These are phyloP conservation scores for Laguncularia racemosa DNA, from an alignment of 345 rosid genomes.

Conservation along the genomic window DNA sequence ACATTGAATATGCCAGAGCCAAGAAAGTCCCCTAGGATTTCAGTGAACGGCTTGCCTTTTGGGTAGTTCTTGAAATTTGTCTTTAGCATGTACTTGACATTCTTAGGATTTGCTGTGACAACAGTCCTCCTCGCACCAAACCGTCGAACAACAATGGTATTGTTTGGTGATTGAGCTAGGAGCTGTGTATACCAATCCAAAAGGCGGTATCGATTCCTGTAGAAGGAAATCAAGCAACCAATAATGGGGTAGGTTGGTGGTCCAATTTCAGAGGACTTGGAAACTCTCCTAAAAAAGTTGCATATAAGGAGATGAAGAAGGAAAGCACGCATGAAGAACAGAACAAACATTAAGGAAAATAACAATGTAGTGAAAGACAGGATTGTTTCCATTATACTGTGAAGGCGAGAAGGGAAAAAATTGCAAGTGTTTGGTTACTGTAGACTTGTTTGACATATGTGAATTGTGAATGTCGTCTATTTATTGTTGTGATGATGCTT, in stretches of 20 bases:
- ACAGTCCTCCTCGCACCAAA: slow-evolving; percentile 55
- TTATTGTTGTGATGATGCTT: neutral
- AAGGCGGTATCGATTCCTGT: slow-evolving; percentile 50
- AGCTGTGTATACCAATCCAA: slow-evolving; percentile 82
- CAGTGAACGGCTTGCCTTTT: slow-evolving; percentile 82
- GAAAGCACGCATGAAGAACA: slow-evolving; percentile 1
- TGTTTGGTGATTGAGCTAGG: slow-evolving; percentile 40
- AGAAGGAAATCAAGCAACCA: slow-evolving; percentile 68
- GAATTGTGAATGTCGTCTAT: neutral
- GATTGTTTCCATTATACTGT: neutral
- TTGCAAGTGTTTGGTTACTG: too few species aligned
- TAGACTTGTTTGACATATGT: neutral
- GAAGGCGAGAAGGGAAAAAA: too few species aligned
- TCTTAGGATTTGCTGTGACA: slow-evolving; percentile 66
- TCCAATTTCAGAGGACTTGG: slow-evolving; percentile 7
- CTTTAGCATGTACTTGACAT: slow-evolving; percentile 73
- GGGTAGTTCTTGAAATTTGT: slow-evolving; percentile 85
- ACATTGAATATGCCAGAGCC: slow-evolving; percentile 69
- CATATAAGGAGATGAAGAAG: neutral
- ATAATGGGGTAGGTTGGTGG: slow-evolving; percentile 58
- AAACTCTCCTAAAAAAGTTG: neutral
- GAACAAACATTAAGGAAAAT: neutral
- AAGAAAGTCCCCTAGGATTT: slow-evolving; percentile 71
- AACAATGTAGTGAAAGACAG: slow-evolving; percentile 3
- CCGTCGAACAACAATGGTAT: slow-evolving; percentile 51